Conservation (phyloP, 176 grass and related monocot species). For the Carex myosuroides region DNA sequence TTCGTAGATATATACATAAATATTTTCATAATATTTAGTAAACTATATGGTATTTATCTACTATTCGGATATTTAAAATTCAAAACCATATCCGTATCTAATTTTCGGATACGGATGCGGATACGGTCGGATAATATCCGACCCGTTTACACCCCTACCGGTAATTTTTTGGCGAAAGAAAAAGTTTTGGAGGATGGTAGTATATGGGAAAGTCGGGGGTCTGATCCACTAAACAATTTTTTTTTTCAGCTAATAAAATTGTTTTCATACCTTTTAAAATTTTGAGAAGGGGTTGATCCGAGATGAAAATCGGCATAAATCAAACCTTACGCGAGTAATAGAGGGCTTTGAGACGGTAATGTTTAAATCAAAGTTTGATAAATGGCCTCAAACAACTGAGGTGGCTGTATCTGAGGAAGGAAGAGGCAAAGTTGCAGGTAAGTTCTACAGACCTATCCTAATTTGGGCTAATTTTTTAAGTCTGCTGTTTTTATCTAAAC, state of each 20-base stretch:
- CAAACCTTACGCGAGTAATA: conserved; percentile 70
- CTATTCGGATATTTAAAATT: too few relatives aligned
- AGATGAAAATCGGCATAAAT: conserved; percentile 39
- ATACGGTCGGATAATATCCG: too few relatives aligned
- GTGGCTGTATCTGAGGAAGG: conserved; percentile 79
- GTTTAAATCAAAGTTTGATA: conserved; percentile 83
- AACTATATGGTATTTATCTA: too few relatives aligned
- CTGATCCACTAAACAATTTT: not conserved
- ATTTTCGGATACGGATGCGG: too few relatives aligned
- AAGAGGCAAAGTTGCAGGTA: conserved; percentile 99
- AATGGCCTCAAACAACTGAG: conserved; percentile 78
- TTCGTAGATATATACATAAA: too few relatives aligned
- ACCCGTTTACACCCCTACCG: too few relatives aligned
- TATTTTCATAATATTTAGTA: too few relatives aligned
- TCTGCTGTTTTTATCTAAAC: not conserved
- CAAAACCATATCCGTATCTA: too few relatives aligned
- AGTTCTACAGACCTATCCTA: conserved; percentile 13
- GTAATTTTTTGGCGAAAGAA: not conserved
- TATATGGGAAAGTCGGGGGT: not conserved
- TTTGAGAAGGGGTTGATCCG: conserved; percentile 69
- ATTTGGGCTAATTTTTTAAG: not conserved
- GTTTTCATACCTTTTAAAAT: not conserved
- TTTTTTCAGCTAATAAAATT: not conserved
- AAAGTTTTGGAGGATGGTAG: not conserved
- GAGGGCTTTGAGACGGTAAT: conserved; percentile 79